Conservation (phyloP, 1,139 yeast species). For the Eremothecium cymbalariae region DNA sequence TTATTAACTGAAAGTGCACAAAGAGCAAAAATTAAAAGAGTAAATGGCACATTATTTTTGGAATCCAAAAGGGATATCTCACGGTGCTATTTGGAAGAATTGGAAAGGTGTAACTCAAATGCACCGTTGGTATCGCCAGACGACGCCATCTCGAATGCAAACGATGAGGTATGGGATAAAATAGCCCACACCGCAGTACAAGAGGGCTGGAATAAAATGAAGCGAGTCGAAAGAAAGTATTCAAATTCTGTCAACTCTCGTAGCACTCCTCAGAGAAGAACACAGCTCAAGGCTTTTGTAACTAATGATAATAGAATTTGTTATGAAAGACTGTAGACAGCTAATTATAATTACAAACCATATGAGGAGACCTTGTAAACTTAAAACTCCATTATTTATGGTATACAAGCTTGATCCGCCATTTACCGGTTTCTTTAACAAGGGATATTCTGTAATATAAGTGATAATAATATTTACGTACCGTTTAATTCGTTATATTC, state of each 20-base stretch:
- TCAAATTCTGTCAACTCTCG: conserved; percentile 5
- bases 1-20: conserved; percentile 14
- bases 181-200: too few species aligned
- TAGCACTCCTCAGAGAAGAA: conserved; percentile 15
- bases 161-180: not conserved
- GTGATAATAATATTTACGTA: too few species aligned
- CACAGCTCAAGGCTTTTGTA: conserved; percentile 22
- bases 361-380: too few species aligned
- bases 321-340: conserved; percentile 21
- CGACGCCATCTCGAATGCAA: conserved; percentile 4
- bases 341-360: too few species aligned
- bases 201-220: too few species aligned
- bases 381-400: too few species aligned
- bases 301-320: conserved; percentile 23
- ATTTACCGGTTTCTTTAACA: too few species aligned
- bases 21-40: conserved; percentile 7
- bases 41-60: conserved; percentile 1
- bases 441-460: too few species aligned
- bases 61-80: conserved; percentile 8
- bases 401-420: too few species aligned
- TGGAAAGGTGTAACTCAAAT: conserved; percentile 14
- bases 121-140: conserved; percentile 1
- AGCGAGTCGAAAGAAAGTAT: too few species aligned
- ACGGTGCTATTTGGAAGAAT: conserved; percentile 15
- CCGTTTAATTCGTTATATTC: too few species aligned